Conservation (phyloP, 2,329 filamentous ascomycete genomes). For the Claviceps sp. region DNA sequence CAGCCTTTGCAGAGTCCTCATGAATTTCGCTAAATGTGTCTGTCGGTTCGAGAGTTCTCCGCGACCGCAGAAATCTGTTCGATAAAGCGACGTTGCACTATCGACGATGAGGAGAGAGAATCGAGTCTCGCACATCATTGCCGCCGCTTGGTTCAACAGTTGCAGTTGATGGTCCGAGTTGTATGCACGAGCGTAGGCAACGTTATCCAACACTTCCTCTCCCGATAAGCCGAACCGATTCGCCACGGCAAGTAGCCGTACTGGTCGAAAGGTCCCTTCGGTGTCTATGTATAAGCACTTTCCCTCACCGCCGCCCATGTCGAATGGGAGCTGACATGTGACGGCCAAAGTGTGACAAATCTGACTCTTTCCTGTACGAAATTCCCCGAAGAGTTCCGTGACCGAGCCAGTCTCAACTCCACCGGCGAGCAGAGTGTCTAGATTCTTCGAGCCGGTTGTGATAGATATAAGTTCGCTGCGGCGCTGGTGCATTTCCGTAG, state of each 20-base stretch:
- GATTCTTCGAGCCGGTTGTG: conserved; percentile 92
- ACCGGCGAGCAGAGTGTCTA: conserved; percentile 87
- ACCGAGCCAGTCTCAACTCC: conserved; percentile 96
- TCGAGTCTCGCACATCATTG: conserved; percentile 99
- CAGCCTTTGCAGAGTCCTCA: conserved; percentile 69
- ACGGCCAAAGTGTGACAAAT: conserved; percentile 98
- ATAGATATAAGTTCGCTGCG: conserved; percentile 96
- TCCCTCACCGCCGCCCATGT: conserved; percentile 96
- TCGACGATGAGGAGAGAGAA: conserved; percentile 95
- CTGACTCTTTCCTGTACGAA: conserved; percentile 95
- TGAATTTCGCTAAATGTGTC: conserved; percentile 76
- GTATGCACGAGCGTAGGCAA: conserved; percentile 94
- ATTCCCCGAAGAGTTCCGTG: conserved; percentile 96
- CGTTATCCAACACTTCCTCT: conserved; percentile 95
- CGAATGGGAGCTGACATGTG: conserved; percentile 92
- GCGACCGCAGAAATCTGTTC: conserved; percentile 93
- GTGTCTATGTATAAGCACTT: conserved; percentile 99
- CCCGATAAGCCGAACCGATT: conserved; percentile 89
- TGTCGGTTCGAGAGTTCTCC: conserved; percentile 92
- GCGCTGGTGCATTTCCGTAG: conserved; percentile 96
- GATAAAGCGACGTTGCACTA: conserved; percentile 87
- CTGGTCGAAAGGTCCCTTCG: conserved; percentile 90
- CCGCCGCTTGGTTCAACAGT: conserved; percentile 82
- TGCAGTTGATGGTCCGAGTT: conserved; percentile 97
- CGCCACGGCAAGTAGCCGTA: conserved; percentile 79